A percentile compares a stretch with the other conserved stretches of the same genome.
phyloP scores from a whole-genome alignment of 257 asterid species.

The Solanum okadae region DNA sequence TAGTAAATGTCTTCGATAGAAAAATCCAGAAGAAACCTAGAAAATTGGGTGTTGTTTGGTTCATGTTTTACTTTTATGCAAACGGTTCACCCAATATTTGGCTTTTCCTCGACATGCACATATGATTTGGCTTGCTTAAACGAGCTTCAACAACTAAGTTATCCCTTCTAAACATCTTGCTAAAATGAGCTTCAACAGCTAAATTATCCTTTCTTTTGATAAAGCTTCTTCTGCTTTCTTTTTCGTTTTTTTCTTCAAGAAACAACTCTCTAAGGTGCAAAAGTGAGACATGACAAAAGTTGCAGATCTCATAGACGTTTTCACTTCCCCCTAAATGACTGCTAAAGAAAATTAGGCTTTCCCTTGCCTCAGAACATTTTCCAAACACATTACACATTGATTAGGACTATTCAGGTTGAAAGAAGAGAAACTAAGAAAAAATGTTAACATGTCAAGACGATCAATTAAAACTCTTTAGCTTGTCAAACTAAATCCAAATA shows the following conservation, averaged over 20 bases:
- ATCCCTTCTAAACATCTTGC: not conserved
- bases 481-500: not conserved
- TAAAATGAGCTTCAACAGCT: not conserved
- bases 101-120: not conserved
- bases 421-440: not conserved
- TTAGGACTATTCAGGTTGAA: not conserved
- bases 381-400: not conserved
- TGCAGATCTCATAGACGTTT: not conserved
- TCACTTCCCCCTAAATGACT: not conserved
- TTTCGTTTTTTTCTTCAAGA: not conserved
- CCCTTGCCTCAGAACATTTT: not conserved
- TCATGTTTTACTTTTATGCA: not conserved
- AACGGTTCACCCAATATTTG: not conserved
- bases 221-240: not conserved
- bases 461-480: not conserved
- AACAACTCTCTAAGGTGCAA: not conserved
- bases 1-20: not conserved
- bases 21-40: not conserved
- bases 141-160: not conserved
- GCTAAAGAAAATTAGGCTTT: not conserved
- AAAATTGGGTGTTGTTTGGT: not conserved
- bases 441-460: not conserved
- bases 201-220: not conserved
- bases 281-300: not conserved
- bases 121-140: not conserved